Evolutionary conservation across 345 rosid genomes (phyloP).

Genomic region (Lagerstroemia speciosa): DNA sequence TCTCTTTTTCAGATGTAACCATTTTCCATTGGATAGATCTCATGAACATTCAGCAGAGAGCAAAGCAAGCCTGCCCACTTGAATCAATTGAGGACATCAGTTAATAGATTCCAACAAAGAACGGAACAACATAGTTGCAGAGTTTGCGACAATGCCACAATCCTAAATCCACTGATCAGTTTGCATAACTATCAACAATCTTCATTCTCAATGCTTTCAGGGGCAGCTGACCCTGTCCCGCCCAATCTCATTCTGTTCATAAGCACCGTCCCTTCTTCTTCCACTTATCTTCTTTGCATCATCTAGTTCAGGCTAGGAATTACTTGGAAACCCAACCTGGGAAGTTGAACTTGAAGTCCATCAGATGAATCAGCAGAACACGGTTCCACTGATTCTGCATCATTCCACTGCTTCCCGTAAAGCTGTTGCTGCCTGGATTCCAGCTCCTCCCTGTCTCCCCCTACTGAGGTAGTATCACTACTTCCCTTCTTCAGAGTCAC

Average conservation of each 20-base stretch:
- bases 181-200: slow-evolving; percentile 19
- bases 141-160: slow-evolving; percentile 25
- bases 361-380: slow-evolving; percentile 67
- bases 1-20: neutral
- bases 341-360: slow-evolving; percentile 45
- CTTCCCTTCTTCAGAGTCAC: slow-evolving; percentile 66
- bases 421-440: slow-evolving; percentile 91
- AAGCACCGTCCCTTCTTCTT: slow-evolving; percentile 21
- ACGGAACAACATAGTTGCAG: slow-evolving; percentile 19
- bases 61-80: neutral
- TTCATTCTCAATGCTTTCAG: slow-evolving; percentile 1
- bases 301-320: slow-evolving; percentile 22
- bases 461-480: slow-evolving; percentile 1
- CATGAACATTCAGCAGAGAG: neutral
- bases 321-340: slow-evolving; percentile 32
- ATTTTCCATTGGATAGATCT: neutral
- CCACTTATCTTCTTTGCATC: slow-evolving; percentile 23
- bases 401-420: slow-evolving; percentile 30
- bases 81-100: neutral
- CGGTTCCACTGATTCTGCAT: slow-evolving; percentile 56
- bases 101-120: neutral
- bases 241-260: slow-evolving; percentile 26
- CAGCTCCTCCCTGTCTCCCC: slow-evolving; percentile 56
- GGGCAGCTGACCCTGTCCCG: slow-evolving; percentile 22
- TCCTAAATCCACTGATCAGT: neutral